phyloP scores from a whole-genome alignment of 139 green algal genomes.

The Micractinium conductrix region DNA sequence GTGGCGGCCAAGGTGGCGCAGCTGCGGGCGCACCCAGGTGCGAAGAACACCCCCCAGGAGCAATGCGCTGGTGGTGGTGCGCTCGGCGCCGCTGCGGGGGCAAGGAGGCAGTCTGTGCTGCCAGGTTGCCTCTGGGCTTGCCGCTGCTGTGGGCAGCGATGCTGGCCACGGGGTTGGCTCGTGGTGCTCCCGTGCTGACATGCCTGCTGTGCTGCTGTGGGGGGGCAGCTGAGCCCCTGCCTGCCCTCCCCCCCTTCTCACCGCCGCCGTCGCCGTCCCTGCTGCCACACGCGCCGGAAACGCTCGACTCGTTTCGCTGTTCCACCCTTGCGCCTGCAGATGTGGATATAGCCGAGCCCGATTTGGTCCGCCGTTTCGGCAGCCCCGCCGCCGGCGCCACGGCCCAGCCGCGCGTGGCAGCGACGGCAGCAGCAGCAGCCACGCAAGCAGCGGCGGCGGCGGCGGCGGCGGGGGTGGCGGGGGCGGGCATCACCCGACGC shows the following conservation, averaged over 20 bases:
- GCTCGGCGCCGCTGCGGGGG: not conserved
- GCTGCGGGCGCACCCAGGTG: not conserved
- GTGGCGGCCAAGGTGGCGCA: not conserved
- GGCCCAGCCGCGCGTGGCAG: too few species aligned
- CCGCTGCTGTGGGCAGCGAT: too few species aligned
- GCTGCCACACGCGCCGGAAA: too few species aligned
- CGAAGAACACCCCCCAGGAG: not conserved
- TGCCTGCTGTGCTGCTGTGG: not conserved
- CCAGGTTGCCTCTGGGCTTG: too few species aligned
- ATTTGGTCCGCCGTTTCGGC: not conserved
- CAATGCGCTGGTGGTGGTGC: not conserved
- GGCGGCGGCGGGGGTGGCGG: not conserved
- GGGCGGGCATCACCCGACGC: not conserved
- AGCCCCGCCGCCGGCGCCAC: not conserved
- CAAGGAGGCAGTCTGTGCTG: not conserved
- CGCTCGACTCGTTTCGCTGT: not conserved
- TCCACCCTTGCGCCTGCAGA: not conserved
- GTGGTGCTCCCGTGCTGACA: not conserved
- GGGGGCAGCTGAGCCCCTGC: not conserved
- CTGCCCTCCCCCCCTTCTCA: too few species aligned
- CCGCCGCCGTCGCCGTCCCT: too few species aligned
- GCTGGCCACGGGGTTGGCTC: not conserved
- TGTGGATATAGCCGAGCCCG: not conserved
- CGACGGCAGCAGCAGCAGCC: not conserved
- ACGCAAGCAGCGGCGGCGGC: not conserved